These are phyloP conservation scores for Theileria orientalis DNA, from an alignment of 169 alveolate species.

Conservation along the genomic window DNA sequence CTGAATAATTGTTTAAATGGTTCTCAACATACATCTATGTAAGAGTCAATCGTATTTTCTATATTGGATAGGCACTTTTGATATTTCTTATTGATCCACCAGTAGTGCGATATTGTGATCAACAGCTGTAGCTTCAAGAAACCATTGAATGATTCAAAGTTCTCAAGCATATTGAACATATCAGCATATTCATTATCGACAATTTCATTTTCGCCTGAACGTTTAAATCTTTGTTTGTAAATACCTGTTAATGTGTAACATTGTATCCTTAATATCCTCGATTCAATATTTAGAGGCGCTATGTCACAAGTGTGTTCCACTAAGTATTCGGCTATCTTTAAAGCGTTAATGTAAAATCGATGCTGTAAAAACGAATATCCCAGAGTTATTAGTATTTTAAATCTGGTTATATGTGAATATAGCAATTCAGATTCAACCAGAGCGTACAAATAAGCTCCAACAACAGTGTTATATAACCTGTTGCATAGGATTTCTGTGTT, in stretches of 20 bases:
- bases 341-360: slow-evolving; percentile 24
- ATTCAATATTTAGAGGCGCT: slow-evolving; percentile 14
- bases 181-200: background rate
- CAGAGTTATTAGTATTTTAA: slow-evolving; percentile 33
- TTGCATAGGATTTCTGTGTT: slow-evolving; percentile 28
- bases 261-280: slow-evolving; percentile 38
- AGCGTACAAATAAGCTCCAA: slow-evolving; percentile 44
- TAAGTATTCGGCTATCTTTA: slow-evolving; percentile 26
- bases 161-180: slow-evolving; percentile 4
- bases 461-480: slow-evolving; percentile 29
- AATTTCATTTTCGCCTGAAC: slow-evolving; percentile 1
- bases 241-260: slow-evolving; percentile 38
- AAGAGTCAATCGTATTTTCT: slow-evolving; percentile 19
- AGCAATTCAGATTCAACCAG: slow-evolving; percentile 28
- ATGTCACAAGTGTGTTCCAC: slow-evolving; percentile 2
- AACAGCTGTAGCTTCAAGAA: slow-evolving; percentile 36
- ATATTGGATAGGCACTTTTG: slow-evolving; percentile 15
- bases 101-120: slow-evolving; percentile 6
- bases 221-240: background rate
- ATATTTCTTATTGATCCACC: slow-evolving; percentile 45
- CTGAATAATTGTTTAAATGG: background rate
- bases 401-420: slow-evolving; percentile 22
- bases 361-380: slow-evolving; percentile 57
- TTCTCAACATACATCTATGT: slow-evolving; percentile 18
- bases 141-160: slow-evolving; percentile 44